A percentile compares a stretch with the other conserved stretches of the same genome.
Conservation (phyloP, 306 rosid genomes). For the Benincasa hispida region DNA sequence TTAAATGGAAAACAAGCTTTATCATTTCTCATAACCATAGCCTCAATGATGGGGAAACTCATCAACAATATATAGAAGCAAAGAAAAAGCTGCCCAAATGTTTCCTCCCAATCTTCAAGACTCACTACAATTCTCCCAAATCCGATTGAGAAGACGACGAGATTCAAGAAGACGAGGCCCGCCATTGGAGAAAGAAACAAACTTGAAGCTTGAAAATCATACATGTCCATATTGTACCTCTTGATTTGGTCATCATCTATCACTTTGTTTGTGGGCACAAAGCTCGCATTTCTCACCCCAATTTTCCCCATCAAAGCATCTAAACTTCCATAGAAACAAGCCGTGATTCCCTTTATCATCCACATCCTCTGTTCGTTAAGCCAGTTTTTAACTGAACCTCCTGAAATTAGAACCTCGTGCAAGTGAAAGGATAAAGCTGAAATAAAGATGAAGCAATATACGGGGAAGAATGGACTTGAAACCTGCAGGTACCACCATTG, state of each 20-base stretch:
- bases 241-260: conserved; percentile 24
- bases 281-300: conserved; percentile 29
- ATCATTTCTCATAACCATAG: not conserved
- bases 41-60: not conserved
- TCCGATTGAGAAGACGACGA: conserved; percentile 16
- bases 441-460: conserved; percentile 27
- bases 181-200: conserved; percentile 46
- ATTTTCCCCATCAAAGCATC: not conserved
- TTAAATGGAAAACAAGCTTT: not conserved
- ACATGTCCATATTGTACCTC: conserved; percentile 35
- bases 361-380: conserved; percentile 44
- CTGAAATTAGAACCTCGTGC: conserved; percentile 32
- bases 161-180: conserved; percentile 27
- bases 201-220: conserved; percentile 39
- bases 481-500: conserved; percentile 21
- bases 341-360: conserved; percentile 43
- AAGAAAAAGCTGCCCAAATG: not conserved
- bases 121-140: not conserved
- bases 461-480: conserved; percentile 25
- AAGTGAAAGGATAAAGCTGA: conserved; percentile 22
- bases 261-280: conserved; percentile 51
- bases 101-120: not conserved
- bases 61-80: not conserved
- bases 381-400: conserved; percentile 29
- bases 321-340: not conserved